A percentile compares a stretch with the other conserved stretches of the same genome.
phyloP scores from a whole-genome alignment of 108 stramenopile species.

The Fragilariopsis cylindrus region DNA sequence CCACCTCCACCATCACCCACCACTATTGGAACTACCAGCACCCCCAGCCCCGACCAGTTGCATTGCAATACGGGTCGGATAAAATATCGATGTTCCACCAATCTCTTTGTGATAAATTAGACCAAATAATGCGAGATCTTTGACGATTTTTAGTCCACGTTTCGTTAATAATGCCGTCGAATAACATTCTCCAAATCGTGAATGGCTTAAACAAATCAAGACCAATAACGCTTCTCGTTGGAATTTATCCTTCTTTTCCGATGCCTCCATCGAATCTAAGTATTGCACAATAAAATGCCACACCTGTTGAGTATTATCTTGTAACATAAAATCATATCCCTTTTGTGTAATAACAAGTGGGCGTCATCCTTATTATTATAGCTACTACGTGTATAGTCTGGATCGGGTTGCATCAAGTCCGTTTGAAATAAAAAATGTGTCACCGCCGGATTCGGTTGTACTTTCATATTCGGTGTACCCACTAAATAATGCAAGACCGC shows the following conservation, averaged over 20 bases:
- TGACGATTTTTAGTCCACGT: slow-evolving; percentile 57
- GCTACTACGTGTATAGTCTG: slow-evolving; percentile 51
- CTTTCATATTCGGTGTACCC: slow-evolving; percentile 58
- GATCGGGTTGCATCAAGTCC: slow-evolving; percentile 81
- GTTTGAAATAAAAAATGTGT: slow-evolving; percentile 69
- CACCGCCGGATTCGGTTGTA: slow-evolving; percentile 70
- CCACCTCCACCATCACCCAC: not conserved
- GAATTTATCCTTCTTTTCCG: slow-evolving; percentile 44
- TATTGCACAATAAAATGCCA: slow-evolving; percentile 89
- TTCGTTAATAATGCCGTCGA: slow-evolving; percentile 55
- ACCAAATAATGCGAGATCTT: slow-evolving; percentile 77
- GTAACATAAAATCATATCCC: slow-evolving; percentile 89
- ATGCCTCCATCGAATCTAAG: slow-evolving; percentile 37
- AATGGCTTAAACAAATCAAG: slow-evolving; percentile 71
- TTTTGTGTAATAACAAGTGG: slow-evolving; percentile 83
- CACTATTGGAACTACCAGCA: not conserved
- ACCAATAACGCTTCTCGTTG: slow-evolving; percentile 62
- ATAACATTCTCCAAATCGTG: slow-evolving; percentile 76
- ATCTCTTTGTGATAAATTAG: slow-evolving; percentile 62
- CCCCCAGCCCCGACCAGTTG: slow-evolving; percentile 48
- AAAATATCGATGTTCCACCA: slow-evolving; percentile 67
- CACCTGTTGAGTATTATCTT: slow-evolving; percentile 75
- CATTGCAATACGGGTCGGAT: slow-evolving; percentile 81
- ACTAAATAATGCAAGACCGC: slow-evolving; percentile 84
- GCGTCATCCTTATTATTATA: slow-evolving; percentile 51